phyloP scores from a whole-genome alignment of 306 rosid species.

The Ammopiptanthus mongolicus region DNA sequence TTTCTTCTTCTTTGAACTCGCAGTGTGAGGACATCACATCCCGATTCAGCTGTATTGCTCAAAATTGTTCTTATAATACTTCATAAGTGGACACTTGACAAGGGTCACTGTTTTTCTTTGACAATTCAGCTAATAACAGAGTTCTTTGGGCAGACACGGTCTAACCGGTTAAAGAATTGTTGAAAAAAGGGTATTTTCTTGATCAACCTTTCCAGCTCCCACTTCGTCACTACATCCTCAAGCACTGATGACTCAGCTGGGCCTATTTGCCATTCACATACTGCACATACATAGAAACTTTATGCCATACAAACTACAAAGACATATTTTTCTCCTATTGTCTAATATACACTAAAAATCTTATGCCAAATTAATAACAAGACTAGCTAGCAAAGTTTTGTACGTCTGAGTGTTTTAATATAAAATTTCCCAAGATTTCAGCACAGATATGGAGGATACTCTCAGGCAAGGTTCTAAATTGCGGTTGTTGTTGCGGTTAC shows the following conservation, averaged over 20 bases:
- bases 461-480: no score
- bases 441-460: conserved; percentile 23
- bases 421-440: conserved; percentile 23
- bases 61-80: neutral
- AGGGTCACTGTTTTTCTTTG: conserved; percentile 9
- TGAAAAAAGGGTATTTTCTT: conserved; percentile 10
- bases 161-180: conserved; percentile 5
- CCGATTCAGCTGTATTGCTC: conserved; percentile 9
- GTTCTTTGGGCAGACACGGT: conserved; percentile 7
- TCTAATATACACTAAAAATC: neutral
- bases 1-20: neutral
- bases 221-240: conserved; percentile 3
- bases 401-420: neutral
- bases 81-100: conserved; percentile 12
- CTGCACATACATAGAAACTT: neutral
- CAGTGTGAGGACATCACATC: conserved; percentile 11
- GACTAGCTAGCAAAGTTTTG: neutral
- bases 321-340: neutral
- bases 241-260: conserved; percentile 7
- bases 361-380: conserved; percentile 1
- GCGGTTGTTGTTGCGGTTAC: no score
- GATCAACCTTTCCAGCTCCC: conserved; percentile 32
- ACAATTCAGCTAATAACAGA: conserved; percentile 21
- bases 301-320: neutral
- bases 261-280: conserved; percentile 16